Conservation (phyloP, 306 rosid species). For the Geum urbanum region DNA sequence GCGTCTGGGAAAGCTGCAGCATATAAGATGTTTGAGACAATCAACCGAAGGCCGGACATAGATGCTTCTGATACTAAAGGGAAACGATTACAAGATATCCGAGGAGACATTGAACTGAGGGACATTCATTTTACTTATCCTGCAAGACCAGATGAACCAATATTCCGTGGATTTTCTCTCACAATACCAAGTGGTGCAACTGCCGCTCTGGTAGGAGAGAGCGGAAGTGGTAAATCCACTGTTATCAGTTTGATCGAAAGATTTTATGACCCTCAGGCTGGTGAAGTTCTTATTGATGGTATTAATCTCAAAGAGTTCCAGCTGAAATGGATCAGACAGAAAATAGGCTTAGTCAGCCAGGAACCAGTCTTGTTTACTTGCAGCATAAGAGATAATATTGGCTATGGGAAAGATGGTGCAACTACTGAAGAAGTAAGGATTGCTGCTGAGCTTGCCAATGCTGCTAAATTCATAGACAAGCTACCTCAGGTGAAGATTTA, state of each 20-base stretch:
- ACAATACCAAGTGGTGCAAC: not conserved
- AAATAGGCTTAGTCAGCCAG: not conserved
- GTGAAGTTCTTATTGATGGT: not conserved
- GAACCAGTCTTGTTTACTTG: not conserved
- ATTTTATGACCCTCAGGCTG: not conserved
- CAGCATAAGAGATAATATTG: not conserved
- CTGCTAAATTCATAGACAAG: not conserved
- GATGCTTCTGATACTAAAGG: not conserved
- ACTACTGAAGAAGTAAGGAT: not conserved
- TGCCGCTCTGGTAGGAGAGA: not conserved
- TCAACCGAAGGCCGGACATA: not conserved
- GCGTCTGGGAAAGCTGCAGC: constrained; percentile 3
- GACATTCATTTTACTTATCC: not conserved
- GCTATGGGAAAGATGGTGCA: not conserved
- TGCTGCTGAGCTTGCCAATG: not conserved
- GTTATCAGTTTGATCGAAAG: not conserved
- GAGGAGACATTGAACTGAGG: not conserved
- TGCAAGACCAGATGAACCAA: not conserved
- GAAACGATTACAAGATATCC: not conserved
- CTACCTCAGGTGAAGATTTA: not conserved
- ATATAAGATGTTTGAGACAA: not conserved
- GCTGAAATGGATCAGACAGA: not conserved
- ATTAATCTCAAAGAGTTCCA: not conserved
- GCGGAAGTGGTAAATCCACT: not conserved
- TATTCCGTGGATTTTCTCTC: not conserved